Evolutionary conservation across 2,329 filamentous ascomycete species (phyloP), one percentile per base, ranked within the genome.

Genomic region (Aquanectria penicillioides): DNA sequence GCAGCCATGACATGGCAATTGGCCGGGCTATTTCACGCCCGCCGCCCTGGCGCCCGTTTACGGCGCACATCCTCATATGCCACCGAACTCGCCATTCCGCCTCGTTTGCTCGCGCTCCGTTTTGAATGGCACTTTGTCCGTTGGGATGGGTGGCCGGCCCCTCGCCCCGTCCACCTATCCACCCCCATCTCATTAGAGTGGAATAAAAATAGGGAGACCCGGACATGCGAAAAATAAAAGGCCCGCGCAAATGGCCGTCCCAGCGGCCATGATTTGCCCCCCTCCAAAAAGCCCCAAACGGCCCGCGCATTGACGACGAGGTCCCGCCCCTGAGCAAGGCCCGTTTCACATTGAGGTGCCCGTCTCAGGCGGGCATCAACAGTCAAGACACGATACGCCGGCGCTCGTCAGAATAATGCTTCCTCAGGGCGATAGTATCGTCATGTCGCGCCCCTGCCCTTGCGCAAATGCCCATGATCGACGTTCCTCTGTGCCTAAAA

Each of bases 301-400:
- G 49, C 41, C 46, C 57, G 52, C 61, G 57, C 61, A 63, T 62
- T 62, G 55, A 68, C 66, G 51, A 62, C 51, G 44, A 54, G 37
- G 36, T 34, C 49, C 44, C 38, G 33, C 54, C 57, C 61, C 57
- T 53, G 61, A 47, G 63, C 56, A 58, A 62, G 36, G 59, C 59
- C 50, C 58, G 67, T 69, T 69, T 69, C 67, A 69, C 33, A 46
- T 67, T 54, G 64, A 62, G 50, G 48, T 68, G 37, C 26, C 62
- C 53, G 67, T 69, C 67, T 69, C 67, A 69, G 67, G 59, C 60
- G 34, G 55, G 59, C 55, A 41, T 56, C 43, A 50, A 61, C 49
- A 50, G 38, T 49, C 62, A 49, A 65, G 66, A 62, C 64, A 65
- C 57, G 55, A 69, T 64, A 60, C 66, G 63, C 41, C 48, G 57